These are phyloP conservation scores for Lachancea mirantina DNA, from an alignment of 805 yeast genomes.

Conservation along the genomic window DNA sequence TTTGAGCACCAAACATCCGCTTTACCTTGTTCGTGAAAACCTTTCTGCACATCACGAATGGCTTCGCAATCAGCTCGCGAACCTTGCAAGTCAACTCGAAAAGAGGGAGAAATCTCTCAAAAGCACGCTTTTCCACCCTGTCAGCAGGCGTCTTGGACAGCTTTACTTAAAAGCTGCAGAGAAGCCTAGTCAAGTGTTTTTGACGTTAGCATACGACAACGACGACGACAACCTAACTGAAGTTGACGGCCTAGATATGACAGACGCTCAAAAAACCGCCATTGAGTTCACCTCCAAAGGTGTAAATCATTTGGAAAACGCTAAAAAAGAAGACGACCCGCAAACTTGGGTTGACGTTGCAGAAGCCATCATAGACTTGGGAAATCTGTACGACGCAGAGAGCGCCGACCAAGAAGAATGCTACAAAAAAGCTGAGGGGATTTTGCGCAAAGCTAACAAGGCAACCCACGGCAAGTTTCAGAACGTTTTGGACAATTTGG, in stretches of 20 bases:
- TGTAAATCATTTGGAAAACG: constrained; percentile 46
- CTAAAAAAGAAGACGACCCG: constrained; percentile 68
- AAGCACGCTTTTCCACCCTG: constrained; percentile 29
- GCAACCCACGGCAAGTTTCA: constrained; percentile 73
- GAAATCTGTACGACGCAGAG: constrained; percentile 62
- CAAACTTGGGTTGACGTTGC: constrained; percentile 78
- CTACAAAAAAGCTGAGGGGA: constrained; percentile 63
- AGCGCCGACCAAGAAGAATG: constrained; percentile 58
- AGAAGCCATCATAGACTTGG: constrained; percentile 75
- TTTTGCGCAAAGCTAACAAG: constrained; percentile 64
- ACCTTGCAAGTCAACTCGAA: constrained; percentile 14
- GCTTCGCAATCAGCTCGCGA: constrained; percentile 31
- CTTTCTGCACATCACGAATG: constrained; percentile 45
- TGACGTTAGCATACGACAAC: constrained; percentile 52
- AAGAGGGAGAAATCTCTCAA: constrained; percentile 9
- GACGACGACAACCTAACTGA: constrained; percentile 34
- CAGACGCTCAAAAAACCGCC: constrained; percentile 45
- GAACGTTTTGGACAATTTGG: constrained; percentile 51
- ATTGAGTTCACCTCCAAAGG: constrained; percentile 45
- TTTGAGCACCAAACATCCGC: constrained; percentile 49
- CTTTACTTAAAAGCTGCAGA: constrained; percentile 60
- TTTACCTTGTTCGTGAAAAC: constrained; percentile 34
- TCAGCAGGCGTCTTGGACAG: constrained; percentile 53
- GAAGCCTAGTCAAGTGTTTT: constrained; percentile 46
- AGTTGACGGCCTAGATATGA: constrained; percentile 21